Evolutionary conservation across 176 grass and related monocot species (phyloP).

Genomic region (Oryza longistaminata): DNA sequence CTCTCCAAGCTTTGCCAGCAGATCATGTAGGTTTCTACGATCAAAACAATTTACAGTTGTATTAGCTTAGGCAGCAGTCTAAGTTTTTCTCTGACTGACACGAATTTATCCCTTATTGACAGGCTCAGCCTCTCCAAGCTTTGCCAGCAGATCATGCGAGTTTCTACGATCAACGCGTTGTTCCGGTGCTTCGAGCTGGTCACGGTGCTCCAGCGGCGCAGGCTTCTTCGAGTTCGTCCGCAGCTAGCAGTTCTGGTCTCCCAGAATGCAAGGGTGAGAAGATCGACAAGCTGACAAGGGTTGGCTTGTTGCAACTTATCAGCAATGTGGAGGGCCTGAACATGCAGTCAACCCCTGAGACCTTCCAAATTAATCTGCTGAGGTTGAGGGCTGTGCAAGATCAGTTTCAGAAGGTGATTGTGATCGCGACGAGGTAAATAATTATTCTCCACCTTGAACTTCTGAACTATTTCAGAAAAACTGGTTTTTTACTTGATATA

Average conservation of each 20-base stretch:
- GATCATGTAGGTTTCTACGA: constrained; percentile 42
- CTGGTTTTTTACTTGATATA: too few species aligned
- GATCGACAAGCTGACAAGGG: constrained; percentile 66
- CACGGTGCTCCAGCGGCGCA: constrained; percentile 46
- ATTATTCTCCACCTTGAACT: too few species aligned
- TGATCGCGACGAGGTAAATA: constrained; percentile 73
- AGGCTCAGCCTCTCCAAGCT: too few species aligned
- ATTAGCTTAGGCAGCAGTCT: not conserved
- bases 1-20: constrained; percentile 49
- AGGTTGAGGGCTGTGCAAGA: constrained; percentile 74
- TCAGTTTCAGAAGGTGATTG: constrained; percentile 82
- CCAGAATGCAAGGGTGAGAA: constrained; percentile 83
- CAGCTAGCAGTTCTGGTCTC: constrained; percentile 38
- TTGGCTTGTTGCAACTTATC: constrained; percentile 74
- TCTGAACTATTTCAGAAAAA: too few species aligned
- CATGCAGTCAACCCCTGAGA: constrained; percentile 67
- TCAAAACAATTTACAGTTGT: not conserved
- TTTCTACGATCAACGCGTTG: too few species aligned
- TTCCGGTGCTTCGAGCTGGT: constrained; percentile 67
- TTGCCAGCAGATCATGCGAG: too few species aligned
- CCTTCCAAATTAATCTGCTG: constrained; percentile 63
- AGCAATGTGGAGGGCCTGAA: constrained; percentile 66
- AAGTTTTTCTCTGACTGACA: constrained; percentile 17
- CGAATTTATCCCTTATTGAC: not conserved
- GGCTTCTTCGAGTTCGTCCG: constrained; percentile 29